Base-by-base conservation (phyloP, 1,139 yeast species). In the Yamadazyma epiphylla region DNA sequence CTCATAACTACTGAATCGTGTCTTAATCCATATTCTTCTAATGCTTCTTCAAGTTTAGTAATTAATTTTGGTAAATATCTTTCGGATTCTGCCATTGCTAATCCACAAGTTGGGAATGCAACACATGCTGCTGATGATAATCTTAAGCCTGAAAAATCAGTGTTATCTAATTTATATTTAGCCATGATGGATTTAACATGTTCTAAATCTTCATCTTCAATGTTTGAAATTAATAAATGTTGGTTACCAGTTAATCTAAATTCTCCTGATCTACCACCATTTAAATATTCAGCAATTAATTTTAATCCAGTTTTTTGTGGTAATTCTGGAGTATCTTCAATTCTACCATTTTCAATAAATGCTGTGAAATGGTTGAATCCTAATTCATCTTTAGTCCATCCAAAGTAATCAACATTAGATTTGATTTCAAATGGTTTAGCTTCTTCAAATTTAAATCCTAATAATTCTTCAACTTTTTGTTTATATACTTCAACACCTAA, bases 81-180 rank as follows among this genome's bases (percentile, higher is more conserved):
- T 67, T 91, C 98, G 27, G 95, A 83, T 64, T 91, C 98, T 15
- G 98, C 97, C 96, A 91, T 88, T 13, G 97, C 97, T 53, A 89
- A 75, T 44, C 97, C 97, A 78, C 98, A 91, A 3, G 97, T 91
- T 45, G 98, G 98, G 77, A 91, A 82, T 2, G 96, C 96, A 37
- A 91, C 98, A 76, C 98, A 91, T 0, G 97, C 95, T 22, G 95
- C 91, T 7, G 96, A 87, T 5, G 95, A 82, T 42, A 87, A 71
- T 56, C 97, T 77, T 52, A 91, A 70, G 3, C 84, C 95, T 28
- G 94, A 80, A 59, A 82, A 84, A 42, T 80, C 76, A 32, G 89
- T 74, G 61, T 88, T 88, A 56, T 87, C 95, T 45, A 91, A 74
- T 58, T 83, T 85, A 62, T 83, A 85, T 54, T 83, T 62, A 28